Percentiles rank a stretch among this genome's conserved stretches.
Conservation (phyloP, 306 rosid genomes). For the Datisca glomerata region DNA sequence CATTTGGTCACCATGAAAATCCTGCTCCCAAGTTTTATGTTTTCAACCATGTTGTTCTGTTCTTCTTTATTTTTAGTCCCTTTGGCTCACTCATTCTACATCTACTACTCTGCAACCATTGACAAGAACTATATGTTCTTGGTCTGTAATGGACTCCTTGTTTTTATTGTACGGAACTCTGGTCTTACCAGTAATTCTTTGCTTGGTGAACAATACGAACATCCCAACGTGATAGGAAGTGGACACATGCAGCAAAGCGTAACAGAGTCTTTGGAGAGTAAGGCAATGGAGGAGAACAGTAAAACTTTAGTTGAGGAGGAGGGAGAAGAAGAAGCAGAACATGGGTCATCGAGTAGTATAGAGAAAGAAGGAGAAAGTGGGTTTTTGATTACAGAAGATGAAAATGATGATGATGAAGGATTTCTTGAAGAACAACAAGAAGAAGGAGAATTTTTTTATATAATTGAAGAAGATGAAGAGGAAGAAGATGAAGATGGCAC, state of each 20-base stretch:
- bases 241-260: background rate
- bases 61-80: background rate
- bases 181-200: background rate
- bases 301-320: background rate
- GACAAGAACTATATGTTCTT: slow-evolving; percentile 9
- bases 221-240: too few relatives aligned
- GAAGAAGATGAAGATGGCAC: background rate
- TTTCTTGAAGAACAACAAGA: too few relatives aligned
- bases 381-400: background rate
- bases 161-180: slow-evolving; percentile 2
- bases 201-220: background rate
- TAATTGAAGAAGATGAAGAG: background rate
- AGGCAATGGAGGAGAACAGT: background rate
- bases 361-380: background rate
- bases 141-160: slow-evolving; percentile 6
- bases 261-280: background rate
- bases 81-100: background rate
- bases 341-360: background rate
- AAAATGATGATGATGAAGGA: background rate
- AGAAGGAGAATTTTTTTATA: too few relatives aligned
- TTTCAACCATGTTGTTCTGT: background rate
- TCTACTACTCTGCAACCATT: slow-evolving; percentile 4
- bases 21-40: background rate
- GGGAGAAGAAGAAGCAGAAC: background rate
- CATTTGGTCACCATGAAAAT: slow-evolving; percentile 5